Conservation (phyloP, 2,329 filamentous ascomycete species). For the Sarocladium oryzae region DNA sequence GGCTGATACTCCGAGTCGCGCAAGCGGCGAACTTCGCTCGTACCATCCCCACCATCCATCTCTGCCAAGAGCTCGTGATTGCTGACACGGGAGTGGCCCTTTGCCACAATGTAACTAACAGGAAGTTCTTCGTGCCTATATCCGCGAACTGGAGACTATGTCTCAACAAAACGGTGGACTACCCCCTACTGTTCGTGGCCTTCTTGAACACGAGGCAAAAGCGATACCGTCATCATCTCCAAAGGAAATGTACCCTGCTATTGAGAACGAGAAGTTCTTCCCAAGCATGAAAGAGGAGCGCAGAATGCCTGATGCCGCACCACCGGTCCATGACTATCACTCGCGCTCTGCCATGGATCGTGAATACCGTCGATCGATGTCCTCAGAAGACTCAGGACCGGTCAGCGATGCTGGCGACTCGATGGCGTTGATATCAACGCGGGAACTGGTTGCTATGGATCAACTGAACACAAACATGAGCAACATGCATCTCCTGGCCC, state of each 20-base stretch:
- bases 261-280: conserved; percentile 35
- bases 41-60: background rate
- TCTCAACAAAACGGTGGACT: conserved; percentile 34
- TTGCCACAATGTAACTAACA: conserved; percentile 20
- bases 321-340: conserved; percentile 1
- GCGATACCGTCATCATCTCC: conserved; percentile 21
- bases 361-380: conserved; percentile 15
- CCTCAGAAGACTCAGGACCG: conserved; percentile 28
- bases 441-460: conserved; percentile 45
- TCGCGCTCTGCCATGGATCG: conserved; percentile 3
- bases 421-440: conserved; percentile 46
- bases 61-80: conserved; percentile 6
- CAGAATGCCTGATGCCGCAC: conserved; percentile 21
- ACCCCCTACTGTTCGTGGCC: conserved; percentile 44
- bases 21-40: background rate
- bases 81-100: conserved; percentile 8
- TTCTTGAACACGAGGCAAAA: conserved; percentile 40
- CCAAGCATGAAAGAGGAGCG: conserved; percentile 32
- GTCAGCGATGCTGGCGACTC: conserved; percentile 24
- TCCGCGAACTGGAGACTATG: conserved; percentile 50
- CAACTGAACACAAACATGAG: conserved; percentile 33
- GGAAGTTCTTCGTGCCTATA: conserved; percentile 55
- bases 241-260: conserved; percentile 28
- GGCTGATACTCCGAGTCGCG: background rate
- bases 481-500: conserved; percentile 32